phyloP scores from a whole-genome alignment of 2,329 filamentous ascomycete genomes.

The Fusarium protoensiforme region DNA sequence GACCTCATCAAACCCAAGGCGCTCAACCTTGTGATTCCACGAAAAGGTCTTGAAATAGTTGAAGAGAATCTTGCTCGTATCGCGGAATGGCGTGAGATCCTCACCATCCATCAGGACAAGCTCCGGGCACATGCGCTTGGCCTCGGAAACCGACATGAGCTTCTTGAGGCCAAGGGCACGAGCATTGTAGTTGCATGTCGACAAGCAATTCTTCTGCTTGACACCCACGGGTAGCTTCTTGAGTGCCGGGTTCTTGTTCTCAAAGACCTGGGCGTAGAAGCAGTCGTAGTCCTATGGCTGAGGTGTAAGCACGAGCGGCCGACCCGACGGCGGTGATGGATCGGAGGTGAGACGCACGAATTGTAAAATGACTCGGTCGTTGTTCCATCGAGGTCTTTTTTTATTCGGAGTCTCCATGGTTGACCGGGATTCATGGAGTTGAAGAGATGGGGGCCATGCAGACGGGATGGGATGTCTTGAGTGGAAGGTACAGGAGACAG shows the following conservation, averaged over 20 bases:
- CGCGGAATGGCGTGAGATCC: conserved; percentile 84
- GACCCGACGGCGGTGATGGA: neutral
- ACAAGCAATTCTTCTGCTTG: conserved; percentile 92
- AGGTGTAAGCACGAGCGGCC: conserved; percentile 22
- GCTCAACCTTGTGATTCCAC: conserved; percentile 83
- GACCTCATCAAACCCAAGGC: conserved; percentile 91
- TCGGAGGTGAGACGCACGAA: conserved; percentile 68
- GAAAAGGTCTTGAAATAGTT: conserved; percentile 76
- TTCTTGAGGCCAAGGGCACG: conserved; percentile 80
- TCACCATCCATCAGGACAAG: conserved; percentile 88
- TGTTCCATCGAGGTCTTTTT: conserved; percentile 59
- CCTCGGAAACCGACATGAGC: conserved; percentile 86
- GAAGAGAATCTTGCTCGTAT: conserved; percentile 86
- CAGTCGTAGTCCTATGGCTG: conserved; percentile 78
- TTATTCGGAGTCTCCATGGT: conserved; percentile 47
- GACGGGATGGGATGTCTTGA: neutral
- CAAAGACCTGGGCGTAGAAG: conserved; percentile 94
- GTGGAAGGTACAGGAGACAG: neutral
- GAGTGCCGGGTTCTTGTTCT: conserved; percentile 80
- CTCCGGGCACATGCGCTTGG: conserved; percentile 82
- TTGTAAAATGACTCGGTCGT: conserved; percentile 80
- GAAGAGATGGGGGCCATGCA: conserved; percentile 9
- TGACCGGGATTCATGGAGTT: neutral
- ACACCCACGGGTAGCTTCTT: conserved; percentile 82
- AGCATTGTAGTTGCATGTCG: conserved; percentile 95